These are phyloP conservation scores for Arachnopeziza araneosa DNA, from an alignment of 2,329 filamentous ascomycete genomes.

Conservation along the genomic window DNA sequence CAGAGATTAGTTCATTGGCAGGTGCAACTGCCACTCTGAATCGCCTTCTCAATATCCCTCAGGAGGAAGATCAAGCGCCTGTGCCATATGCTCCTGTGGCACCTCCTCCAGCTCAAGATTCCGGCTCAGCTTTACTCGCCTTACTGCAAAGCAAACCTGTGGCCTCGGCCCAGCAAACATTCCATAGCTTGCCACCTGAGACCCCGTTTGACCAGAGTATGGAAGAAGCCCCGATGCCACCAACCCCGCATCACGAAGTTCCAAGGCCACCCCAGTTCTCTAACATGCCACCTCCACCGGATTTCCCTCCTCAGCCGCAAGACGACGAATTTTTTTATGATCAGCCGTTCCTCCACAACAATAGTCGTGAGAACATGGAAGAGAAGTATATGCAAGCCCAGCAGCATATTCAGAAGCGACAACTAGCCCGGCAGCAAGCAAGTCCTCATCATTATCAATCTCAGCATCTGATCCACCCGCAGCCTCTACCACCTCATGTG, in stretches of 20 bases:
- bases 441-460: conserved; percentile 22
- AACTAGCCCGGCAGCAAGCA: conserved; percentile 3
- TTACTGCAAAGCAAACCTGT: conserved; percentile 38
- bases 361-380: conserved; percentile 3
- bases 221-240: conserved; percentile 45
- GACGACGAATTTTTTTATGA: conserved; percentile 24
- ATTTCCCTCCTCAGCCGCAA: conserved; percentile 36
- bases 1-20: conserved; percentile 39
- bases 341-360: conserved; percentile 7
- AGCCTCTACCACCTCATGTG: conserved; percentile 45
- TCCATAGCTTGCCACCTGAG: conserved; percentile 34
- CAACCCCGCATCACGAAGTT: conserved; percentile 53
- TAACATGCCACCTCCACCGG: conserved; percentile 42
- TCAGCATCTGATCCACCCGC: conserved; percentile 31
- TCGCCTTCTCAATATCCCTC: conserved; percentile 50
- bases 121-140: conserved; percentile 46
- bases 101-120: conserved; percentile 24
- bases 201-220: conserved; percentile 51
- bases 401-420: conserved; percentile 4
- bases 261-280: conserved; percentile 43
- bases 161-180: conserved; percentile 8
- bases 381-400: conserved; percentile 7
- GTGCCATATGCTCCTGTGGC: neutral
- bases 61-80: conserved; percentile 36
- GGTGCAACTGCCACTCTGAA: conserved; percentile 46